A percentile compares a stretch with the other conserved stretches of the same genome.
phyloP scores from a whole-genome alignment of 2,329 filamentous ascomycete genomes.

The Cercospora zeae-maydis region DNA sequence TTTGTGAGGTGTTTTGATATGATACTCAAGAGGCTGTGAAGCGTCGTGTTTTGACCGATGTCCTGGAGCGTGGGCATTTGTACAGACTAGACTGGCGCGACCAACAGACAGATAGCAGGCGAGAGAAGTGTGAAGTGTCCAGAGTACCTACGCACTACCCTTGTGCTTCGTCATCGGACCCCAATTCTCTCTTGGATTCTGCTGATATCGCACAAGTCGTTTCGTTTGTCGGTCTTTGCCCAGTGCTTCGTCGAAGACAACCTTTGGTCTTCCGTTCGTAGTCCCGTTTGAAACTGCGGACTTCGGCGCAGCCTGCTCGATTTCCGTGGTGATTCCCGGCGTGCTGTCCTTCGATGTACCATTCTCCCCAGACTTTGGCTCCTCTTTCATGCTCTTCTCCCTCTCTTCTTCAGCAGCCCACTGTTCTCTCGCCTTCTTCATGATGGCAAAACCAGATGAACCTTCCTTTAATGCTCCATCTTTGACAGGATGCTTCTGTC shows the following conservation, averaged over 20 bases:
- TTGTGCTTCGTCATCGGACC: conserved; percentile 67
- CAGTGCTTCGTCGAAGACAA: conserved; percentile 76
- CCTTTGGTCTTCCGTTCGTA: conserved; percentile 46
- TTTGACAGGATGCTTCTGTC: conserved; percentile 75
- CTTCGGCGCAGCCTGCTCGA: background rate
- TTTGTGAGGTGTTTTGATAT: background rate
- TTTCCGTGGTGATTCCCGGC: conserved; percentile 23
- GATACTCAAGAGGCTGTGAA: background rate
- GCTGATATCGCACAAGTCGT: conserved; percentile 79
- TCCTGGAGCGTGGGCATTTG: background rate
- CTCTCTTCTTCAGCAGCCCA: conserved; percentile 68
- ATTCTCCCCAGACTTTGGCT: conserved; percentile 29
- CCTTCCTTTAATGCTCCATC: conserved; percentile 64
- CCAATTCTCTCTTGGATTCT: conserved; percentile 90
- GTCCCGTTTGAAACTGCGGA: conserved; percentile 24
- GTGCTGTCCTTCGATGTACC: conserved; percentile 16
- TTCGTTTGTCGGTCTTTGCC: conserved; percentile 65
- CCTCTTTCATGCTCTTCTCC: conserved; percentile 35
- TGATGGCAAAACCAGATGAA: conserved; percentile 68
- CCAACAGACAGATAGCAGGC: background rate
- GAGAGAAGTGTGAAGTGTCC: background rate
- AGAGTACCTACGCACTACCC: conserved; percentile 25
- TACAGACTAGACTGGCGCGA: background rate
- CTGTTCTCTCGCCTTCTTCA: conserved; percentile 34
- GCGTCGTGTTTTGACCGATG: background rate